phyloP scores from a whole-genome alignment of 2,329 filamentous ascomycete genomes.

The Fonsecaea multimorphosa region DNA sequence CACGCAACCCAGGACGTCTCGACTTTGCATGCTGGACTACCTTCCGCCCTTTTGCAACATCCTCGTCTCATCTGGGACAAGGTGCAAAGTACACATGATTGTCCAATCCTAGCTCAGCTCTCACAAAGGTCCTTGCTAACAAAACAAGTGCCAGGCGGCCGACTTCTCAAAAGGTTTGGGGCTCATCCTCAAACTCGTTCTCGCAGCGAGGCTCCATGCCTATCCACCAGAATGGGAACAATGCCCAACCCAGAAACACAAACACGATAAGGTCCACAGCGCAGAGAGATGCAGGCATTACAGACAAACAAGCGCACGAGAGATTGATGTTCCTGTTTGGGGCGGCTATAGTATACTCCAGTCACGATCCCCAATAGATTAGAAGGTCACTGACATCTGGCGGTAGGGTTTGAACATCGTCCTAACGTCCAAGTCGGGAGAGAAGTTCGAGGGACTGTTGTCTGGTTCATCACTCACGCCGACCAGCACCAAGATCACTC shows the following conservation, averaged over 20 bases:
- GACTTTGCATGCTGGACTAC: constrained; percentile 3
- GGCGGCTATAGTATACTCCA: constrained; percentile 62
- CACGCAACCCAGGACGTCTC: constrained; percentile 7
- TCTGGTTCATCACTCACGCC: constrained; percentile 61
- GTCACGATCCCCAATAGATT: background rate
- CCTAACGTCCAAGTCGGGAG: constrained; percentile 65
- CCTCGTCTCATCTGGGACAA: background rate
- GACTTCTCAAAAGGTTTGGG: constrained; percentile 62
- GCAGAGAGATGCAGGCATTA: constrained; percentile 57
- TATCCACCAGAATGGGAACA: constrained; percentile 61
- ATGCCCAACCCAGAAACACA: constrained; percentile 50
- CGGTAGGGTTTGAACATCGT: constrained; percentile 61
- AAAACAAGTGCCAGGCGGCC: constrained; percentile 22
- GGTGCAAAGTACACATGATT: background rate
- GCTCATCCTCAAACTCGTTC: constrained; percentile 65
- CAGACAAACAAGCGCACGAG: constrained; percentile 66
- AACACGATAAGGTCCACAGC: constrained; percentile 45
- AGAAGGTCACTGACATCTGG: constrained; percentile 17
- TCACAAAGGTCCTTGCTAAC: constrained; percentile 10
- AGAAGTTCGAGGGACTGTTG: constrained; percentile 66
- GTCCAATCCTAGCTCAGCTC: background rate
- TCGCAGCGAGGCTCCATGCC: constrained; percentile 60
- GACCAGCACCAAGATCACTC: constrained; percentile 60
- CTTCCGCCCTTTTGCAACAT: background rate
- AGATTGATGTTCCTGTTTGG: constrained; percentile 65